phyloP scores from a whole-genome alignment of 2,329 filamentous ascomycete genomes.

The Endocalyx cinctus region DNA sequence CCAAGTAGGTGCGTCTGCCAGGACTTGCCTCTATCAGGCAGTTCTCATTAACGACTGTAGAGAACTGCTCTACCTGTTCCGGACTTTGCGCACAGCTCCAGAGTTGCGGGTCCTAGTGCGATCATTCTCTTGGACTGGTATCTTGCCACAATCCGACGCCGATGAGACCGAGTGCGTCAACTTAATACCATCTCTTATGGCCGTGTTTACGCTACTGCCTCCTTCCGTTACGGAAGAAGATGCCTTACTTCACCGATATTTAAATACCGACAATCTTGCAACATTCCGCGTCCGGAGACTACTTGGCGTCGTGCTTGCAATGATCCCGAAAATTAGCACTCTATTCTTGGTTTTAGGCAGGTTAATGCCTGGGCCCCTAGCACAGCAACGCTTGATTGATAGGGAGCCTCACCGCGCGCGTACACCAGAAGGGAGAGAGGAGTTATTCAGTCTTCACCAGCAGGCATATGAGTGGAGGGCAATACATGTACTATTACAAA shows the following conservation, averaged over 20 bases:
- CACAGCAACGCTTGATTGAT: background rate
- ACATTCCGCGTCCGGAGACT: constrained; percentile 1
- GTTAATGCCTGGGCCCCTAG: background rate
- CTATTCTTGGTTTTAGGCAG: constrained; percentile 2
- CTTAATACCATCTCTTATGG: constrained; percentile 1
- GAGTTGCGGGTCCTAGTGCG: constrained; percentile 2
- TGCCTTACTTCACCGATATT: background rate
- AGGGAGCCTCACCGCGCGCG: no score
- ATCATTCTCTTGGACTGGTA: constrained; percentile 5
- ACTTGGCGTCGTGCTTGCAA: constrained; percentile 1
- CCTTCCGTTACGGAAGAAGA: constrained; percentile 2
- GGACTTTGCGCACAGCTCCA: constrained; percentile 4
- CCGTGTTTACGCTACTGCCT: background rate
- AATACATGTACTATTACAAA: background rate
- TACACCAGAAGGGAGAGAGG: constrained; percentile 1
- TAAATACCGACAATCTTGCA: constrained; percentile 1
- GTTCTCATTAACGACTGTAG: constrained; percentile 3
- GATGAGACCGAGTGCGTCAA: constrained; percentile 3
- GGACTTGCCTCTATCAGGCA: constrained; percentile 2
- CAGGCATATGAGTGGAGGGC: background rate
- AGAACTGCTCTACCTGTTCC: constrained; percentile 4
- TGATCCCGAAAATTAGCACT: constrained; percentile 2
- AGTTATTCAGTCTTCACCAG: background rate
- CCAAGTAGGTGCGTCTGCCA: constrained; percentile 2
- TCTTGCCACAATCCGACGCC: constrained; percentile 1